Conservation (phyloP, 2,329 filamentous ascomycete genomes). For the Curvularia hawaiiensis region DNA sequence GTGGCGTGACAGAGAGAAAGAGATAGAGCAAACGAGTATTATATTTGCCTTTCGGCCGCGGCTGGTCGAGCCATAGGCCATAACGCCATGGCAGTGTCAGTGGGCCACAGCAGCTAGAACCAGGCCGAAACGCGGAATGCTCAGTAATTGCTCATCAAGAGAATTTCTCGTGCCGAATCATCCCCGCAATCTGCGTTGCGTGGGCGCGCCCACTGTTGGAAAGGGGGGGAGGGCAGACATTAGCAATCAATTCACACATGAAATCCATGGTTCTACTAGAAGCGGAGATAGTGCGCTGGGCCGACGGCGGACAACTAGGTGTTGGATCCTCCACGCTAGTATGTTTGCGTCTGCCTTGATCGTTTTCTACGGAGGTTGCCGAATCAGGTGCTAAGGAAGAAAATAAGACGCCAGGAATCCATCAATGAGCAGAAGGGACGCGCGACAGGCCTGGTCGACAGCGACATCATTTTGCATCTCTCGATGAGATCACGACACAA, state of each 20-base stretch:
- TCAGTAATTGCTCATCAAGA: constrained; percentile 10
- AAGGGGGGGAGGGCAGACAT: constrained; percentile 15
- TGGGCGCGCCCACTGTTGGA: constrained; percentile 9
- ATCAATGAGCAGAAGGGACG: neutral
- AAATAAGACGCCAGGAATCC: neutral
- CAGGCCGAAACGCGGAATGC: constrained; percentile 13
- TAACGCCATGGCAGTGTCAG: neutral
- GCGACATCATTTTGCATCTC: constrained; percentile 2
- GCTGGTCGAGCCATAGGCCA: constrained; percentile 4
- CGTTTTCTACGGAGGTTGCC: constrained; percentile 14
- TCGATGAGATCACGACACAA: constrained; percentile 8
- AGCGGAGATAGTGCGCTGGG: constrained; percentile 16
- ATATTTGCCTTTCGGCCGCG: constrained; percentile 15
- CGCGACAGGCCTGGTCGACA: neutral
- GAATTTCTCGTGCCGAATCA: constrained; percentile 12
- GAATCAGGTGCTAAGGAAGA: constrained; percentile 9
- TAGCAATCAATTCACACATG: constrained; percentile 27
- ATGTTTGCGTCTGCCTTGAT: constrained; percentile 9
- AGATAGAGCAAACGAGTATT: neutral
- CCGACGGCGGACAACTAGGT: constrained; percentile 15
- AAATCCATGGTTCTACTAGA: constrained; percentile 19
- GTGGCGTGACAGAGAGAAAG: constrained; percentile 1
- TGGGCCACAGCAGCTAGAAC: constrained; percentile 7
- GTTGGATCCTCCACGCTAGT: constrained; percentile 6
- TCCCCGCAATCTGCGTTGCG: constrained; percentile 15